Percentiles rank a stretch among this genome's conserved stretches.
Conservation (phyloP, 2,329 filamentous ascomycete species). For the Ascochyta pisi region DNA sequence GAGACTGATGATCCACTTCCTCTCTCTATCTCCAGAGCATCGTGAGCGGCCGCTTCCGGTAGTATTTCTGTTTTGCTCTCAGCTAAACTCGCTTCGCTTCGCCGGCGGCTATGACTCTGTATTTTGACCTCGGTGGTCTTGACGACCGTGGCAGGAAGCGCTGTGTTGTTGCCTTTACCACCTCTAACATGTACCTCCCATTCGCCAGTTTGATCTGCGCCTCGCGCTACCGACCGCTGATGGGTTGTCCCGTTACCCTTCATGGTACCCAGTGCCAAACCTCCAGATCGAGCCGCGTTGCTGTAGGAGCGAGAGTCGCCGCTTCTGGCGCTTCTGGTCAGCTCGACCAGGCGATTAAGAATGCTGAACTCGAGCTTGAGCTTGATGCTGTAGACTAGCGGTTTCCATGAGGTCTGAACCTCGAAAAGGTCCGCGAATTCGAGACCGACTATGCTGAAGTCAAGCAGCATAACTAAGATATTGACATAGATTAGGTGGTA, state of each 20-base stretch:
- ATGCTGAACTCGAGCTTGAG: constrained; percentile 63
- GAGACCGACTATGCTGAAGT: constrained; percentile 31
- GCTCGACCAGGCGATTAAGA: constrained; percentile 47
- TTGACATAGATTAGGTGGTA: constrained; percentile 32
- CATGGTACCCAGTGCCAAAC: constrained; percentile 23
- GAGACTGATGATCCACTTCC: constrained; percentile 22
- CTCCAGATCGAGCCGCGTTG: constrained; percentile 11
- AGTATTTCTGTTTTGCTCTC: constrained; percentile 27
- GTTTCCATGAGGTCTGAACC: constrained; percentile 43
- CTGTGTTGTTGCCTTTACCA: constrained; percentile 13
- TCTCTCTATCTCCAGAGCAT: constrained; percentile 16
- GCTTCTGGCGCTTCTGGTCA: constrained; percentile 21
- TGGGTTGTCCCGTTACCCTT: constrained; percentile 12
- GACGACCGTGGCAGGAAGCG: constrained; percentile 20
- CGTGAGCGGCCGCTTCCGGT: constrained; percentile 10
- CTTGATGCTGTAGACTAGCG: constrained; percentile 52
- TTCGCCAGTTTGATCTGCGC: constrained; percentile 11
- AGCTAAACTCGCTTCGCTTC: constrained; percentile 19
- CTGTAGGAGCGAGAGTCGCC: constrained; percentile 21
- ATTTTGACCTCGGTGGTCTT: constrained; percentile 32
- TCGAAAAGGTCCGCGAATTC: constrained; percentile 29
- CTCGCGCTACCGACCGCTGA: constrained; percentile 16
- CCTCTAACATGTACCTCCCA: constrained; percentile 26
- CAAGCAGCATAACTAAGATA: constrained; percentile 30
- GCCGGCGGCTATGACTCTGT: constrained; percentile 25